Base-by-base conservation (phyloP, 495 filamentous ascomycete genomes). In the Astrocystis sublimbata region DNA sequence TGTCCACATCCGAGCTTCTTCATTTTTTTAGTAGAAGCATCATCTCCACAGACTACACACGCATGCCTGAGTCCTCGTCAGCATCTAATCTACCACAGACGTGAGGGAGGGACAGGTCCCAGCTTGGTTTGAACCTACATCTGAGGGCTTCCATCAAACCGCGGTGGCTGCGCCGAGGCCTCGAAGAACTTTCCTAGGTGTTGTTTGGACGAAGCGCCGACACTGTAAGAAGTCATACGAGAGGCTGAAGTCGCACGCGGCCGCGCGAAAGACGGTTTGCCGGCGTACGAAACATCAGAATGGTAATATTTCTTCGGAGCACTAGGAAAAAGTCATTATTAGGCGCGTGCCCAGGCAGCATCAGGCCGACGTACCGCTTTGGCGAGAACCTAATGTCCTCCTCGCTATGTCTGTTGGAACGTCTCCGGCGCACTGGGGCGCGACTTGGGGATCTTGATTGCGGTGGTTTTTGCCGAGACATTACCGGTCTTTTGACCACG, bases 1-100 rank as follows among this genome's bases (percentile, higher is more conserved):
- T 96, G 91, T 24, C 82, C 83, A 68, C 91, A 96, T 59, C 83
- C 80, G 41, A 93, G 83, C 65, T 88, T 88, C 19, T 85, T 87
- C 21, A 85, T 82, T 72, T 86, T 83, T 52, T 78, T 77, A 41
- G 78, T 66, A 1, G 85, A 83, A 4, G 86, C 69, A 51, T 88
- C 82, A 35, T 85, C 82, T 66, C 86, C 71, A 73, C 91, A 94
- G 24, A 82, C 84, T 17, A 92, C 71, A 60, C 90, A 93, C 68
- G 86, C 80, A 31, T 86, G 79, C 58, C 88, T 90, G 54, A 5
- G 31, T n/a, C 28, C 33, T 35, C 7, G 45, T 63, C n/a, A 63
- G 50, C 10, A 30, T 12, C 19, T 35, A 33, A 8, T 19, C 38
- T 69, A 73, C 36, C 15, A 28, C 55, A 33, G 24, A 19, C n/a